Percentiles rank a stretch among this genome's conserved stretches.
phyloP scores from a whole-genome alignment of 441 rosid genomes.

The Isatis lusitanica region DNA sequence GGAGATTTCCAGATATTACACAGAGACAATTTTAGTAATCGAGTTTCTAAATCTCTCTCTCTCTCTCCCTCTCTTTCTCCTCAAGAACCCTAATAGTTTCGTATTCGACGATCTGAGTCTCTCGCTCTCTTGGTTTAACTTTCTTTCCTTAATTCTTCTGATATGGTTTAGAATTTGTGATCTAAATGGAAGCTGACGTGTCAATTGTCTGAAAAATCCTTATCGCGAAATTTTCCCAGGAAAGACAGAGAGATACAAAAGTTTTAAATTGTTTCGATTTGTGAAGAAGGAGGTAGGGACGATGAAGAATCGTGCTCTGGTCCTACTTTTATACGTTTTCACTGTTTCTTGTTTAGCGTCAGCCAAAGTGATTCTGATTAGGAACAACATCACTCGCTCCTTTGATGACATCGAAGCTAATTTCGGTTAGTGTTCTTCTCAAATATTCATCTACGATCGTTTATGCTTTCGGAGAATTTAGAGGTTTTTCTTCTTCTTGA shows the following conservation, averaged over 20 bases:
- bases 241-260: background rate
- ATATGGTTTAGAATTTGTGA: slow-evolving; percentile 34
- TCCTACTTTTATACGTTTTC: slow-evolving; percentile 36
- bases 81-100: slow-evolving; percentile 34
- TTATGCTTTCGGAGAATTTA: background rate
- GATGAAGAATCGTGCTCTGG: slow-evolving; percentile 38
- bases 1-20: slow-evolving; percentile 23
- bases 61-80: background rate
- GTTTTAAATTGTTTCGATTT: slow-evolving; percentile 6
- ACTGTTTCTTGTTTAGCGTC: slow-evolving; percentile 43
- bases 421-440: slow-evolving; percentile 55
- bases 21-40: slow-evolving; percentile 13
- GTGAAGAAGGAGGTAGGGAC: slow-evolving; percentile 18
- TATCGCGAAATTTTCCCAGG: slow-evolving; percentile 14
- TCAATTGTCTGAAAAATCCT: slow-evolving; percentile 46
- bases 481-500: background rate
- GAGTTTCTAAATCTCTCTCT: background rate
- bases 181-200: slow-evolving; percentile 84
- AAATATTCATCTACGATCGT: background rate
- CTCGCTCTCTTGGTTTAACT: background rate
- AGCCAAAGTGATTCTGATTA: slow-evolving; percentile 62
- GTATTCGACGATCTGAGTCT: background rate
- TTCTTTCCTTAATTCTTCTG: background rate
- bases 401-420: slow-evolving; percentile 82
- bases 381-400: slow-evolving; percentile 59